Conservation (phyloP, 192 early-diverging fungal species). For the Irineochytrium annulatum region DNA sequence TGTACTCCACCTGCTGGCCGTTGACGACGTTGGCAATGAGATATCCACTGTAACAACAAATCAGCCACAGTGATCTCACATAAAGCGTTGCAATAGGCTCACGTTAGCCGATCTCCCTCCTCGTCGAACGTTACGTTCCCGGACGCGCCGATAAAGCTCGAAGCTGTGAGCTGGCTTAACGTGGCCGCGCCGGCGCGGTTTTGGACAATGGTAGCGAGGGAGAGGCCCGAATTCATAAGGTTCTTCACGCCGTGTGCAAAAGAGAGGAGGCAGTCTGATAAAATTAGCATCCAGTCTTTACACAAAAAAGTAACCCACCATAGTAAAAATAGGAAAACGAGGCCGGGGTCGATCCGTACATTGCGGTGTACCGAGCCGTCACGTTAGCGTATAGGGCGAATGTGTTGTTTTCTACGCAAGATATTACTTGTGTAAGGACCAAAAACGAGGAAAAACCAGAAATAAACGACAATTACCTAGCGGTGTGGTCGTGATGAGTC, state of each 20-base stretch:
- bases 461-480: too few species aligned
- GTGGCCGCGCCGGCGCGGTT: not conserved
- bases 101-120: not conserved
- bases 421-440: too few species aligned
- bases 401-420: not conserved
- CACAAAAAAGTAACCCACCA: too few species aligned
- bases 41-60: conserved; percentile 1
- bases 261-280: too few species aligned
- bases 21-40: not conserved
- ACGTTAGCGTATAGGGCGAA: not conserved
- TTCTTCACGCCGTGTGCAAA: too few species aligned
- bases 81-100: not conserved
- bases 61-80: not conserved
- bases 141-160: not conserved
- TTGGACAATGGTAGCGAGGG: not conserved
- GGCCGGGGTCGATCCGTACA: not conserved
- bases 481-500: not conserved
- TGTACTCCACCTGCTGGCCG: not conserved
- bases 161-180: not conserved
- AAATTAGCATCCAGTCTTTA: too few species aligned
- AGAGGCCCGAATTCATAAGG: too few species aligned
- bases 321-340: too few species aligned
- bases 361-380: not conserved
- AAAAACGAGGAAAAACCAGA: too few species aligned
- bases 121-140: not conserved